Evolutionary conservation across 163 green algal species (phyloP).

Genomic region (Prototheca cutis): DNA sequence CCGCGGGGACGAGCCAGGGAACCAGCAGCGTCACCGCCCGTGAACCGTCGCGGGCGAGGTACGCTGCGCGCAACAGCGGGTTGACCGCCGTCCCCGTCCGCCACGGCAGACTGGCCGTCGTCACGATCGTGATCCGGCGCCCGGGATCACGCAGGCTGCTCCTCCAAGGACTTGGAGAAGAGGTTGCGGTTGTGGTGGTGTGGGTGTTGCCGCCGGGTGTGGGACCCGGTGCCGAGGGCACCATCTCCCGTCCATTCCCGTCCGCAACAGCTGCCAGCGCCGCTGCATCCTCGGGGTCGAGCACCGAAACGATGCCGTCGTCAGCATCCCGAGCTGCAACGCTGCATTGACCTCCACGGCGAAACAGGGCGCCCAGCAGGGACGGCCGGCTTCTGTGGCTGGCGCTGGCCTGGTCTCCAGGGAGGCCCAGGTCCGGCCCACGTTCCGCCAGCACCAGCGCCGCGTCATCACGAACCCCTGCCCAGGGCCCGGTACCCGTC

Average conservation of each 20-base stretch:
- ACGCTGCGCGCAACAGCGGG: conserved; percentile 87
- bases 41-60: conserved; percentile 47
- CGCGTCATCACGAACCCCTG: neutral
- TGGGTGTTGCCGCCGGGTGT: no score
- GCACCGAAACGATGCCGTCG: no score
- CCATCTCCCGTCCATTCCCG: no score
- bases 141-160: conserved; percentile 54
- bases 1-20: conserved; percentile 76
- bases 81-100: conserved; percentile 98
- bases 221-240: neutral
- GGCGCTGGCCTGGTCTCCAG: no score
- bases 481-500: neutral
- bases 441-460: neutral
- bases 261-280: no score
- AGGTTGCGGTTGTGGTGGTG: no score
- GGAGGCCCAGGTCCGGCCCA: neutral
- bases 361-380: no score
- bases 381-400: no score
- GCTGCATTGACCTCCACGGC: no score
- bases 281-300: no score
- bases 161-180: neutral
- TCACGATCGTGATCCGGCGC: conserved; percentile 84
- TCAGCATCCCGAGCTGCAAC: no score
- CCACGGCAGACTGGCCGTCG: conserved; percentile 94
- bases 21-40: conserved; percentile 87